These are phyloP conservation scores for Cotoneaster glaucophyllus DNA, from an alignment of 306 rosid genomes.

Conservation along the genomic window DNA sequence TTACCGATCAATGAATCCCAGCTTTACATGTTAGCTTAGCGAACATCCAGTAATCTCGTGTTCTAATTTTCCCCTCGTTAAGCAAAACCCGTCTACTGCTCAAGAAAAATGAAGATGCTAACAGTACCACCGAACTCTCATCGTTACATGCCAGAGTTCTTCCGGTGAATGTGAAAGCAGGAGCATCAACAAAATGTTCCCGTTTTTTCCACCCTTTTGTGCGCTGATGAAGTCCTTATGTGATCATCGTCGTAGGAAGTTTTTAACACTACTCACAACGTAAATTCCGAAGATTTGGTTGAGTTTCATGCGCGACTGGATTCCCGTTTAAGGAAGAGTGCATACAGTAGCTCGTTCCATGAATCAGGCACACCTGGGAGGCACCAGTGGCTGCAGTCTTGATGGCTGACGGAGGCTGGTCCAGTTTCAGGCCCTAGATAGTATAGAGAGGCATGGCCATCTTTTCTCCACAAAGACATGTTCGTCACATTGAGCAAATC, in stretches of 20 bases:
- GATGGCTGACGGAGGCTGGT: constrained; percentile 47
- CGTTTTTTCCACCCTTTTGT: neutral
- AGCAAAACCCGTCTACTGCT: neutral
- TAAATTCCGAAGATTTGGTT: constrained; percentile 24
- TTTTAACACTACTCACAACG: constrained; percentile 7
- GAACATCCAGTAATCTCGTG: neutral
- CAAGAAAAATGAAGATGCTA: neutral
- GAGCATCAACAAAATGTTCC: neutral
- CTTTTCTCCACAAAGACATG: constrained; percentile 69
- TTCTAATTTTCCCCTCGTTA: neutral
- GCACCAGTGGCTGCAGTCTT: constrained; percentile 99
- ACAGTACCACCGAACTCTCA: constrained; percentile 6
- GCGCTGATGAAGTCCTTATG: neutral
- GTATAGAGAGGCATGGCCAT: constrained; percentile 78
- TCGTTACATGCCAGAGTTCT: neutral
- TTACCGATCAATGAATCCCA: neutral
- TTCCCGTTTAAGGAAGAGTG: constrained; percentile 55
- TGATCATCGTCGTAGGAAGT: neutral
- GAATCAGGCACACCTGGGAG: constrained; percentile 92
- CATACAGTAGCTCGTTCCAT: constrained; percentile 82
- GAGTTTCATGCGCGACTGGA: constrained; percentile 4
- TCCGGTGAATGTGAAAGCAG: neutral
- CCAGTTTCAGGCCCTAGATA: constrained; percentile 41
- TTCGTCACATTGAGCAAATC: constrained; percentile 60
- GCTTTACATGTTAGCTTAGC: neutral